Evolutionary conservation across 352 stramenopile species (phyloP), one percentile per base, ranked within the genome.

Genomic region (Globisporangium cylindrosporum): DNA sequence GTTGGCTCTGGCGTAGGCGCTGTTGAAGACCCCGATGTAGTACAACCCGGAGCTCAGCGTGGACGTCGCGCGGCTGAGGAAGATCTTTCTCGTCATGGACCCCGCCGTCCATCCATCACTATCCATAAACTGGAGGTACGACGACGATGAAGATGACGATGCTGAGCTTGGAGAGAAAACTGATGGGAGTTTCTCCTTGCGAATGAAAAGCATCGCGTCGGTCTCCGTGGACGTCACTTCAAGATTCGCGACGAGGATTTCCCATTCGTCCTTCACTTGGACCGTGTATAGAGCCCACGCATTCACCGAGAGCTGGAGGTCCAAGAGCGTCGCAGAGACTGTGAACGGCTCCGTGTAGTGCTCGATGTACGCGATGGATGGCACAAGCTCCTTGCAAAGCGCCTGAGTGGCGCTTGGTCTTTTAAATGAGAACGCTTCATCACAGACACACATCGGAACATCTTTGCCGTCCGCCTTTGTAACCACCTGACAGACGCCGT

Each of bases 21-120:
- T 88, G 67, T 93, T 95, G 72, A 79, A 82, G 14, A 95, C 73
- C 8, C 82, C 82, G 25, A 93, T 77, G 67, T 92, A 95, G 69
- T 92, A 90, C 43, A 95, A 53, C 0, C 81, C 87, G 1, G 84
- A 84, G 56, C 81, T 90, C 15, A 95, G 72, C 9, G 85, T 92
- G 1, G 80, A 90, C 8, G 79, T 72, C 0, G 84, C 81, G 3
- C 82, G 75, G 10, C 76, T 82, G 8, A 93, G 60, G 12, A 90
- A 72, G 25, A 92, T 69, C 66, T 91, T 91, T 12, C 81, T 79
- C 3, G 61, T 76, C 18, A 59, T 27, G 0, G 79, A 72, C 0
- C 69, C 76, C 2, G 75, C 71, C 7, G 79, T 79, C 83, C 83
- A 93, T 3, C 75, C 76, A 49, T 76, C 74, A 0, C 65, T 64